phyloP scores from a whole-genome alignment of 2,329 filamentous ascomycete genomes.

The Aspergillus uvarum region DNA sequence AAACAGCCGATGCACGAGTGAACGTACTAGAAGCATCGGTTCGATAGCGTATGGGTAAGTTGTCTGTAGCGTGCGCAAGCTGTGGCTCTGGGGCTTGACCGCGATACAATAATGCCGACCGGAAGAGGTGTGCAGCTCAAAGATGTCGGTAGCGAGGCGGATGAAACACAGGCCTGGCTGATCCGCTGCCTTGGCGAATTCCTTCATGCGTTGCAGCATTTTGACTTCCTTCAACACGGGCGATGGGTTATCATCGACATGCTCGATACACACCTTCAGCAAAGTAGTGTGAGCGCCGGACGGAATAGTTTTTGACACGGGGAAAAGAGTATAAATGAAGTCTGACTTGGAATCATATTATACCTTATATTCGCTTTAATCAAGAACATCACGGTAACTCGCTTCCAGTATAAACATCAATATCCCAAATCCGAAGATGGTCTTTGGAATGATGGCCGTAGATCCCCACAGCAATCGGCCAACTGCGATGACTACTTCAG shows the following conservation, averaged over 20 bases:
- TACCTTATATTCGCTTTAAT: too few species aligned
- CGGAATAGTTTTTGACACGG: too few species aligned
- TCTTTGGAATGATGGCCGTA: too few species aligned
- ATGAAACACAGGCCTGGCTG: conserved; percentile 21
- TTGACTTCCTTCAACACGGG: conserved; percentile 24
- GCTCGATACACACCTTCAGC: conserved; percentile 21
- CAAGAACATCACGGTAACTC: too few species aligned
- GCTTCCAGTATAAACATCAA: too few species aligned
- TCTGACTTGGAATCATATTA: too few species aligned
- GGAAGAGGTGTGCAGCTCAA: conserved; percentile 16
- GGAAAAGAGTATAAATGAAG: too few species aligned
- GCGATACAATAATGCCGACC: conserved; percentile 28
- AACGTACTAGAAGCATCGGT: too few species aligned
- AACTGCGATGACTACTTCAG: too few species aligned
- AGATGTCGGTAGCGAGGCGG: conserved; percentile 20
- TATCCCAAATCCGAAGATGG: too few species aligned
- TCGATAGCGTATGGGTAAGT: too few species aligned
- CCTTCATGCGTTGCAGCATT: conserved; percentile 20
- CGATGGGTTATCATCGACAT: conserved; percentile 11
- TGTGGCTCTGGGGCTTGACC: conserved; percentile 24
- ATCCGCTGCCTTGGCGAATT: conserved; percentile 9
- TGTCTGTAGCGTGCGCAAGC: conserved; percentile 24
- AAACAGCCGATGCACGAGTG: conserved; percentile 3
- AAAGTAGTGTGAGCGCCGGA: not conserved
- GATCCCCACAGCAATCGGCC: too few species aligned